Conservation (phyloP, 768 basidiomycete species). For the Lactifluus piperatus region DNA sequence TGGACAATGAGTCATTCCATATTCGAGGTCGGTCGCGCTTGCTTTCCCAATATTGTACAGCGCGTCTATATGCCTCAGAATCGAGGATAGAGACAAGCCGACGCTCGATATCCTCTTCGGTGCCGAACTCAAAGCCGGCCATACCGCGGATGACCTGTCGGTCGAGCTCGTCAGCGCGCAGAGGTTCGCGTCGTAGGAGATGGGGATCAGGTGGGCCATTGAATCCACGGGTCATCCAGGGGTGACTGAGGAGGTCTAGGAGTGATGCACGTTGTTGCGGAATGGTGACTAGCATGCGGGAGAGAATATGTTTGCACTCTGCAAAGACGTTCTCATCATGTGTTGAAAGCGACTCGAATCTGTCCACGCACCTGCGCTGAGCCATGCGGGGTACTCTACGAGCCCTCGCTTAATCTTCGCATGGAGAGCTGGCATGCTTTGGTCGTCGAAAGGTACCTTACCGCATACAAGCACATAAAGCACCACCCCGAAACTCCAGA, state of each 20-base stretch:
- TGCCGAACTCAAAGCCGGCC: constrained; percentile 96
- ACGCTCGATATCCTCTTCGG: constrained; percentile 75
- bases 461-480: constrained; percentile 97
- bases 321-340: constrained; percentile 2
- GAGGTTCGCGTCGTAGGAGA: constrained; percentile 81
- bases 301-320: constrained; percentile 94
- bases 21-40: constrained; percentile 37
- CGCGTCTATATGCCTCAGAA: constrained; percentile 65
- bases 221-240: constrained; percentile 91
- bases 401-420: constrained; percentile 98
- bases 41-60: constrained; percentile 73
- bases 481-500: constrained; percentile 99
- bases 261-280: constrained; percentile 79
- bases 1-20: constrained; percentile 54
- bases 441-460: constrained; percentile 98
- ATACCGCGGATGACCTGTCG: constrained; percentile 78
- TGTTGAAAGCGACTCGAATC: background rate
- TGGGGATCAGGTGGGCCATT: constrained; percentile 72
- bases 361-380: constrained; percentile 67
- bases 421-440: constrained; percentile 97
- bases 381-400: constrained; percentile 96
- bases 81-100: constrained; percentile 65
- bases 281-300: constrained; percentile 93
- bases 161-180: constrained; percentile 85
- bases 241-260: constrained; percentile 75